Evolutionary conservation across 2,329 filamentous ascomycete species (phyloP).

Genomic region (Sporothrix variecibatus): DNA sequence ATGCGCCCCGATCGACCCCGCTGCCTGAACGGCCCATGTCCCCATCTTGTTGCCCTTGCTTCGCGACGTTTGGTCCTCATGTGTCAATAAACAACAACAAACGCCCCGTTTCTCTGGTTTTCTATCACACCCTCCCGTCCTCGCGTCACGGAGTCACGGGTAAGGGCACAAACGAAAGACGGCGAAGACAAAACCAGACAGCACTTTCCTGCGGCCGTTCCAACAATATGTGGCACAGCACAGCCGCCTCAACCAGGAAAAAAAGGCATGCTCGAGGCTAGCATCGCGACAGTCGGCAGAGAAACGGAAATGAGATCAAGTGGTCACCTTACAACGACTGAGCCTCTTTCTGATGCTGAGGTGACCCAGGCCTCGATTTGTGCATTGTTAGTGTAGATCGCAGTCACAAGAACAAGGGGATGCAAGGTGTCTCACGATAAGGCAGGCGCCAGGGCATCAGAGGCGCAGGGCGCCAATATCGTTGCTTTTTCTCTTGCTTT

Average conservation of each 20-base stretch:
- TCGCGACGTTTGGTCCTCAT: background rate
- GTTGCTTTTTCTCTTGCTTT: background rate
- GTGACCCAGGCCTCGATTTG: background rate
- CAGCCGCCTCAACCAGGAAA: conserved; percentile 1
- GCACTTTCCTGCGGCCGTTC: background rate
- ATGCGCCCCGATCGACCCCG: background rate
- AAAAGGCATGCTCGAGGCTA: background rate
- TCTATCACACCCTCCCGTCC: background rate
- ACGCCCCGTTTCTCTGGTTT: background rate
- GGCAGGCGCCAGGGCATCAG: background rate
- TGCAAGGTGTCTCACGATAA: conserved; percentile 13
- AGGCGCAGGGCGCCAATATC: background rate
- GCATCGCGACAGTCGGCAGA: background rate
- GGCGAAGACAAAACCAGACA: background rate
- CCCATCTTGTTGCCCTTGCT: background rate
- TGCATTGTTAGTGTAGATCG: background rate
- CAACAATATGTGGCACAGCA: background rate
- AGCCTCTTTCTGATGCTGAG: background rate
- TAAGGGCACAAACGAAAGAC: background rate
- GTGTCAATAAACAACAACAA: background rate
- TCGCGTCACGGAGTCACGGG: background rate
- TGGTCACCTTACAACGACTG: background rate
- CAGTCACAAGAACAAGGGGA: background rate
- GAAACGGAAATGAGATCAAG: background rate
- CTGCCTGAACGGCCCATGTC: background rate